Conservation (phyloP, 768 basidiomycete genomes). For the Panaeolus papilionaceus region DNA sequence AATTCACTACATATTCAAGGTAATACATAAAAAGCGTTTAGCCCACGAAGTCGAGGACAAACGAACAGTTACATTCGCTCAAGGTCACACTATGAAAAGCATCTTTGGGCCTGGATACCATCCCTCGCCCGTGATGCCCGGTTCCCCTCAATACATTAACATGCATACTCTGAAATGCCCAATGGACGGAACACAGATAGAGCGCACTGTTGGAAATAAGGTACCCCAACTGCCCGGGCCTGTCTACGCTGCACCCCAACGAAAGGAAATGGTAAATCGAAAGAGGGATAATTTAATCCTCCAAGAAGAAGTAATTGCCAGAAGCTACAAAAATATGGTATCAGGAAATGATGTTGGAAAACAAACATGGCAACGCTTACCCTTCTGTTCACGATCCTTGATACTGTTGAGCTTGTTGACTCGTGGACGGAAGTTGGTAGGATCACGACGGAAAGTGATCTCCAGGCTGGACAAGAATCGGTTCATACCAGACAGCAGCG, state of each 20-base stretch:
- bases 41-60: background rate
- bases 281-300: slow-evolving; percentile 56
- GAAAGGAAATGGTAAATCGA: background rate
- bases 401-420: slow-evolving; percentile 87
- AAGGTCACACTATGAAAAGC: background rate
- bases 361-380: slow-evolving; percentile 43
- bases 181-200: background rate
- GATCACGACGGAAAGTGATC: slow-evolving; percentile 98
- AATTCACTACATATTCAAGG: slow-evolving; percentile 12
- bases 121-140: background rate
- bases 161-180: background rate
- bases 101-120: slow-evolving; percentile 1
- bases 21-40: slow-evolving; percentile 8
- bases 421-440: slow-evolving; percentile 89
- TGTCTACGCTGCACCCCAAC: background rate
- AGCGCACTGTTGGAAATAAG: slow-evolving; percentile 7
- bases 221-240: background rate
- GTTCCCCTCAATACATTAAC: slow-evolving; percentile 1
- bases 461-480: slow-evolving; percentile 94
- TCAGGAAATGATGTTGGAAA: slow-evolving; percentile 13
- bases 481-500: slow-evolving; percentile 96
- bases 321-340: slow-evolving; percentile 50
- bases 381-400: slow-evolving; percentile 89
- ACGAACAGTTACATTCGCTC: background rate
- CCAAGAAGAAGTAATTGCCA: slow-evolving; percentile 94